Base-by-base conservation (phyloP, 2,329 filamentous ascomycete genomes). In the Nothomitra cinnamomea region DNA sequence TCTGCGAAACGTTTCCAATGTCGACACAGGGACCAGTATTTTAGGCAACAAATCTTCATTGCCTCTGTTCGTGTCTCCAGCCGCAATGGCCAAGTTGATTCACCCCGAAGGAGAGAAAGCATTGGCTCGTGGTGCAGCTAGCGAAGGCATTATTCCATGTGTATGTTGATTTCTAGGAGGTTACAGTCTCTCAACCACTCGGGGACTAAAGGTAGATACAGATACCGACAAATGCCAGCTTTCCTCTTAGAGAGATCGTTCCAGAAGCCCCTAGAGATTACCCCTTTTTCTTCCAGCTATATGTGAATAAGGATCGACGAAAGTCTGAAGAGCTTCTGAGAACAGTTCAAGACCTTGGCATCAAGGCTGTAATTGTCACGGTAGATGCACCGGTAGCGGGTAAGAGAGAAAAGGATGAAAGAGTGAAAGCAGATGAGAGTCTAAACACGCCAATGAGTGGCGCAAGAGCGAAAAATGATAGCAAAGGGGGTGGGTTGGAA, bases 401-500 rank as follows among this genome's bases (percentile, higher is more conserved):
- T 68, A 72, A 53, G 67, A 71, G 62, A 62, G 73, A 62, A 61
- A 74, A 65, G 1, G 70, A 72, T 58, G 69, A 72, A 59, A 59
- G 69, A 25, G 64, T 72, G 1, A 67, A 64, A 53, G 72, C 72
- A 2, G 72, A 77, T 53, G 71, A 70, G 52, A 68, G 64, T 25
- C 55, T 75, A 1, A 64, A 63, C 10, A 69, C 72, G 1, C 24
- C 24, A 17, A 72, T 79, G 64, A 71, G 68, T 13, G 75, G 72
- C 1, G 69, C 71, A 41, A 68, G 68, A 56, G 68, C 69, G 0
- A 69, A 69, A 21, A 75, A 75, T 56, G 77, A 79, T 61, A 59
- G 64, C 48, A 71, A 77, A 58, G 79, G 79, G 32, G 71, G 74
- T 0, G 73, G 76, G 10, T 60, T 80, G 54, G 72, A 77, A 19